Base-by-base conservation (phyloP, 805 yeast genomes). In the Metschnikowia bowlesiae region DNA sequence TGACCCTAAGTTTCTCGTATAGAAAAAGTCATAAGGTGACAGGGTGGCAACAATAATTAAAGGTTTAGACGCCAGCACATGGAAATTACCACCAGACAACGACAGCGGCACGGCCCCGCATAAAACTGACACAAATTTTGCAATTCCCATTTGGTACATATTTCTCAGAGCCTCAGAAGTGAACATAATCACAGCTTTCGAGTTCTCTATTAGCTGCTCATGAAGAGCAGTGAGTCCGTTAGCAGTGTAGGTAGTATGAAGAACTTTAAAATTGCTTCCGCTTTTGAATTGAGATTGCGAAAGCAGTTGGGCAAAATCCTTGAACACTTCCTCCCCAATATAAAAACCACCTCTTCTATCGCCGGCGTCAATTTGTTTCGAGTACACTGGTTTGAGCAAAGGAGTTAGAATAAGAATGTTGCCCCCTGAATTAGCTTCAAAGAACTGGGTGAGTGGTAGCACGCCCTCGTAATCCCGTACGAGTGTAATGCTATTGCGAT, bases 11-110 rank as follows among this genome's bases (percentile, higher is more conserved):
- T 74, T 73, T 44, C 75, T 75, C 49, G 80, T 80, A 49, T 80
- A 77, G 44, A 79, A 76, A 58, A 82, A 78, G 57, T 83, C 87
- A 56, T 80, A 81, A 1, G 87, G 87, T 4, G 83, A 77, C 50
- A 81, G 77, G 0, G 84, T 82, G 4, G 85, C 83, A n/a, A 81
- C 72, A 3, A 81, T 73, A 10, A 82, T 70, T 58, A 82, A 66
- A 4, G 85, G 85, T 56, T 80, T 81, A 29, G 69, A 50, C 13
- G 70, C 53, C 53, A 70, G 69, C 22, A 63, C 53, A 33, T 54
- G 52, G 6, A 60, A 54, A 64, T 58, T 34, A 56, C 54, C 22
- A 11, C 55, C 55, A 4, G 54, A 50, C 9, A 54, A 45, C 13
- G 53, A 48, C 53, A 48, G 57, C 3, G 78, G 76, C 39, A 66